Evolutionary conservation across 345 rosid genomes (phyloP).

Genomic region (Chamaenerion angustifolium): DNA sequence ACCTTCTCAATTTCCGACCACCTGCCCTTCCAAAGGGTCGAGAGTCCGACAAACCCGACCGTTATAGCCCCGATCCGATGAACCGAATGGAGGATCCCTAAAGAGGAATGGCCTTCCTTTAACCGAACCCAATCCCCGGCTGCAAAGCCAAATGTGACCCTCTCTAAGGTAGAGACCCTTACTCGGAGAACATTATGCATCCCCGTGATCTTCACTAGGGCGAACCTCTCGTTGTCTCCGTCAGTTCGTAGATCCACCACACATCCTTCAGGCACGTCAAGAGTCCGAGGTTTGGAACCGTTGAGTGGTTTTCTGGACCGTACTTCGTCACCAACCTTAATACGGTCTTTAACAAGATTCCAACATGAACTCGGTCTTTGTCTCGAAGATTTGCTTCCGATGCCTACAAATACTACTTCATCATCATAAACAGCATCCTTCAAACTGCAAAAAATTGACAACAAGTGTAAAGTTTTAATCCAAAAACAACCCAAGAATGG

Average conservation of each 20-base stretch:
- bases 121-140: constrained; percentile 86
- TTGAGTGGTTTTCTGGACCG: constrained; percentile 70
- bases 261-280: constrained; percentile 73
- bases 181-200: constrained; percentile 73
- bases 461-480: not conserved
- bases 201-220: constrained; percentile 69
- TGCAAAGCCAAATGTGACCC: constrained; percentile 59
- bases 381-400: constrained; percentile 14
- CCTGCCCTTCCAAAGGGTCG: constrained; percentile 66
- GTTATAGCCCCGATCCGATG: constrained; percentile 46
- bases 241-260: constrained; percentile 57
- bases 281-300: constrained; percentile 40
- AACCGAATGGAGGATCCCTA: constrained; percentile 74
- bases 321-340: constrained; percentile 60
- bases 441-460: constrained; percentile 30
- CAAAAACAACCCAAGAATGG: too few relatives aligned
- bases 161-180: constrained; percentile 45
- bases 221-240: constrained; percentile 41
- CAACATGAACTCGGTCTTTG: constrained; percentile 31
- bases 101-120: constrained; percentile 59
- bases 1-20: constrained; percentile 71
- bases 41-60: constrained; percentile 64
- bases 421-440: constrained; percentile 34
- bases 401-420: constrained; percentile 37
- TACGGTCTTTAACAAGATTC: constrained; percentile 66